Conservation (phyloP, 129 eudicot species). For the Oenanthe sinensis region DNA sequence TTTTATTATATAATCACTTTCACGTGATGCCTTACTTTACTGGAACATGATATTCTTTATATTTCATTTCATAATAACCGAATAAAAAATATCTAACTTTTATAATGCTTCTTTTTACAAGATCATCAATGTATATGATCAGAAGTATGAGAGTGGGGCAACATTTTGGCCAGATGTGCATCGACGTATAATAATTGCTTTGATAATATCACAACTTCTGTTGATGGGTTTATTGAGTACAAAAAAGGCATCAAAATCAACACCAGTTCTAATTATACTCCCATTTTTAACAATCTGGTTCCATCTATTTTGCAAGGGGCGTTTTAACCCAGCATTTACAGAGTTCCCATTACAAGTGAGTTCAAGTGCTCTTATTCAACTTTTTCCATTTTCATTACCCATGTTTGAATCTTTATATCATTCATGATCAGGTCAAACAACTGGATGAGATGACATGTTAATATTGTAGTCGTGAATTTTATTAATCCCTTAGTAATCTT, state of each 20-base stretch:
- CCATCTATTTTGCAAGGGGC: slow-evolving; percentile 73
- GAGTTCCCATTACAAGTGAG: slow-evolving; percentile 82
- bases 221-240: slow-evolving; percentile 85
- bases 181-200: slow-evolving; percentile 61
- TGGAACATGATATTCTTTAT: background rate
- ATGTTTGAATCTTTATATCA: background rate
- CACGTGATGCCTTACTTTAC: background rate
- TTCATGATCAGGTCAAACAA: background rate
- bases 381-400: background rate
- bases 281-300: slow-evolving; percentile 89
- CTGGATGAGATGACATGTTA: too few relatives aligned
- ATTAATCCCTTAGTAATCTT: too few relatives aligned
- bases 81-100: background rate
- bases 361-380: background rate
- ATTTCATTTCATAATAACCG: background rate
- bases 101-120: slow-evolving; percentile 24
- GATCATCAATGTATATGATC: slow-evolving; percentile 94
- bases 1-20: background rate
- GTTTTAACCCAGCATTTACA: slow-evolving; percentile 68
- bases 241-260: slow-evolving; percentile 42
- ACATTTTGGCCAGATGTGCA: slow-evolving; percentile 95
- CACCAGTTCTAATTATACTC: slow-evolving; percentile 52
- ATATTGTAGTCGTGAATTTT: too few relatives aligned
- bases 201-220: slow-evolving; percentile 71
- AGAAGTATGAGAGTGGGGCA: slow-evolving; percentile 93